Base-by-base conservation (phyloP, 176 grass and related monocot species). In the Triticum turgidum region DNA sequence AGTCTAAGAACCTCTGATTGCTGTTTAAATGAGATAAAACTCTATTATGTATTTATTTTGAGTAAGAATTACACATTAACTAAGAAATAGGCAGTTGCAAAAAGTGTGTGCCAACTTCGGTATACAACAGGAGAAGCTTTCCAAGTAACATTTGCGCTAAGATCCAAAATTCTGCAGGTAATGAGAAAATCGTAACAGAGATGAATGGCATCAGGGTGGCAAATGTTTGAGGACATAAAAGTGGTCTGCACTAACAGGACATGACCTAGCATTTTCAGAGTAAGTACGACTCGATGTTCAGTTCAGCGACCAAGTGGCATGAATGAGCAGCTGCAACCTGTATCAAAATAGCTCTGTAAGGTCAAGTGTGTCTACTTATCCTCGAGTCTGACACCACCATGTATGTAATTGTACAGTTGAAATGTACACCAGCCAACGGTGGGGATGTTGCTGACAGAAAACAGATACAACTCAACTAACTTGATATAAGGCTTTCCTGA, bases 311-410 rank as follows among this genome's bases (percentile, higher is more conserved):
- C 0, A 12, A 45, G 42, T 86, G 95, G 76, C 96, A 98, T 37
- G 93, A 89, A 52, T 91, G 91, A 66, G 93, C 91, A 77, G 90
- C 91, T 84, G 90, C 88, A 81, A 96, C 91, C 93, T 98, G 86
- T 35, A 88, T 66, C 70, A 85, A 61, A 90, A 45, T 22, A 76
- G 33, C 67, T 14, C 29, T 85, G 41, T 76, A 82, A 87, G 82
- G 11, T 70, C 32, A 68, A 68, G 65, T 9, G 65, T 7, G 65
- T 35, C 17, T 34, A 34, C 30, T 35, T 6, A 68, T 68, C 14
- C 14, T 18, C 8, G 7, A 68, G 30, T 68, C 2, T 8, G 14
- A 68, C 30, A 3, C 65, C 5, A 9, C 2, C 29, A 68, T 7
- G 33, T 68, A 68, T 68, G 65, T 68, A 34, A 5, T 5, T 24